These are phyloP conservation scores for Tylopilus intermedius DNA, from an alignment of 768 basidiomycete genomes.

Conservation along the genomic window DNA sequence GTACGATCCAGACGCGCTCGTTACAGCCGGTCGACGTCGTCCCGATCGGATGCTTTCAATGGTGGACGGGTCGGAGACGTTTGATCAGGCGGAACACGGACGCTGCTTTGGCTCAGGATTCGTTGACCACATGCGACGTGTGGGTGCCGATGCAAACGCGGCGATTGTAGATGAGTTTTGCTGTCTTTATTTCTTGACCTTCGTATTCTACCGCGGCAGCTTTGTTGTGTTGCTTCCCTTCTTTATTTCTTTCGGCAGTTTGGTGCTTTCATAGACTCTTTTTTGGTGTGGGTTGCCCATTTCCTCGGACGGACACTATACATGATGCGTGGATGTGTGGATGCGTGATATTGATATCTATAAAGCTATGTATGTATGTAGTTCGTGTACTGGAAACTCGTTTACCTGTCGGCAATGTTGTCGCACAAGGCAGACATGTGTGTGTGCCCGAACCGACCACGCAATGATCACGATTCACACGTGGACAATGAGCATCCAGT, in stretches of 20 bases:
- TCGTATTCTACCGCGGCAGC: neutral
- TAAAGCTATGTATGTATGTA: too few relatives aligned
- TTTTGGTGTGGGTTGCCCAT: too few relatives aligned
- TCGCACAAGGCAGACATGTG: too few relatives aligned
- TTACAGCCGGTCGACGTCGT: conserved; percentile 20
- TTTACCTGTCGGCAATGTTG: too few relatives aligned
- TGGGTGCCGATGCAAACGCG: conserved; percentile 8
- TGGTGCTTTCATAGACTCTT: too few relatives aligned
- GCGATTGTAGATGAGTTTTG: too few relatives aligned
- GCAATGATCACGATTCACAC: neutral
- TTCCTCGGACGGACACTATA: too few relatives aligned
- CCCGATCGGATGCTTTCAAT: conserved; percentile 20
- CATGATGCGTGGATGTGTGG: too few relatives aligned
- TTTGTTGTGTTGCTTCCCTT: neutral
- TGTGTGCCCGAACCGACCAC: too few relatives aligned
- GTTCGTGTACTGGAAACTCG: too few relatives aligned
- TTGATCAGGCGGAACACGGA: neutral
- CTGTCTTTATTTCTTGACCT: neutral
- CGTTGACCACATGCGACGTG: conserved; percentile 11
- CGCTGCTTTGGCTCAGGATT: conserved; percentile 5
- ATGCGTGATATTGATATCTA: too few relatives aligned
- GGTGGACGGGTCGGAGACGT: conserved; percentile 12
- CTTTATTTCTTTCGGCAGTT: too few relatives aligned
- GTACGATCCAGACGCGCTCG: conserved; percentile 20
- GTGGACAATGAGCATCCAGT: neutral